These are phyloP conservation scores for Lepiota venenata DNA, from an alignment of 768 basidiomycete species.

Conservation along the genomic window DNA sequence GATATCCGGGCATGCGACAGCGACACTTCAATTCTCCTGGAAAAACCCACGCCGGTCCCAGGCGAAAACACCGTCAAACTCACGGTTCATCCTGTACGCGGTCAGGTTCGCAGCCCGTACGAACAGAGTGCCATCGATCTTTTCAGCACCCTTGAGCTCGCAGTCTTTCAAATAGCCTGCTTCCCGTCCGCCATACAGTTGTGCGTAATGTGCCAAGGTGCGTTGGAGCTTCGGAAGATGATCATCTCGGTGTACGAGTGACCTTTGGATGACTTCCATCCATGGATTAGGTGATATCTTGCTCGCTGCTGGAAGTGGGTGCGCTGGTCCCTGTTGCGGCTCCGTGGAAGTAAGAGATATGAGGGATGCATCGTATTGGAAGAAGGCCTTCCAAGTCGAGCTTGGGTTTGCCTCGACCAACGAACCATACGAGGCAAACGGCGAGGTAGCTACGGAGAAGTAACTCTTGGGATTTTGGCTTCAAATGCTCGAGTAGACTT, in stretches of 20 bases:
- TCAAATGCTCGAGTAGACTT: constrained; percentile 38
- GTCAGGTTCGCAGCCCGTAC: constrained; percentile 49
- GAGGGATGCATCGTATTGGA: constrained; percentile 16
- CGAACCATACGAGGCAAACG: constrained; percentile 47
- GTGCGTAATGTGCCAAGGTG: constrained; percentile 28
- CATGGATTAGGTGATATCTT: constrained; percentile 50
- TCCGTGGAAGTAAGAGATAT: constrained; percentile 1
- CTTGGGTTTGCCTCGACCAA: constrained; percentile 51
- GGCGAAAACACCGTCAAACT: background rate
- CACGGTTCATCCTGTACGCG: constrained; percentile 26
- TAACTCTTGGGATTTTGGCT: constrained; percentile 40
- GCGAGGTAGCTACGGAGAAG: constrained; percentile 59
- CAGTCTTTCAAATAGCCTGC: constrained; percentile 16
- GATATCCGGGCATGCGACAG: too few relatives aligned
- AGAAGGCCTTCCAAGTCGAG: constrained; percentile 52
- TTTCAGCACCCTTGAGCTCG: constrained; percentile 41
- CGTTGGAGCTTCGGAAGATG: constrained; percentile 37
- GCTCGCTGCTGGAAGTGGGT: constrained; percentile 26
- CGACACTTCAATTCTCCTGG: background rate
- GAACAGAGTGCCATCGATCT: constrained; percentile 58
- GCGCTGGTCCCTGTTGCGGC: constrained; percentile 17
- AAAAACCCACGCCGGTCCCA: constrained; percentile 9
- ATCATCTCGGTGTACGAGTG: constrained; percentile 57
- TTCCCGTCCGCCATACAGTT: constrained; percentile 9
- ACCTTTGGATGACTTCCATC: constrained; percentile 50